Conservation (phyloP, 495 filamentous ascomycete genomes). For the Podospora tetraspora region DNA sequence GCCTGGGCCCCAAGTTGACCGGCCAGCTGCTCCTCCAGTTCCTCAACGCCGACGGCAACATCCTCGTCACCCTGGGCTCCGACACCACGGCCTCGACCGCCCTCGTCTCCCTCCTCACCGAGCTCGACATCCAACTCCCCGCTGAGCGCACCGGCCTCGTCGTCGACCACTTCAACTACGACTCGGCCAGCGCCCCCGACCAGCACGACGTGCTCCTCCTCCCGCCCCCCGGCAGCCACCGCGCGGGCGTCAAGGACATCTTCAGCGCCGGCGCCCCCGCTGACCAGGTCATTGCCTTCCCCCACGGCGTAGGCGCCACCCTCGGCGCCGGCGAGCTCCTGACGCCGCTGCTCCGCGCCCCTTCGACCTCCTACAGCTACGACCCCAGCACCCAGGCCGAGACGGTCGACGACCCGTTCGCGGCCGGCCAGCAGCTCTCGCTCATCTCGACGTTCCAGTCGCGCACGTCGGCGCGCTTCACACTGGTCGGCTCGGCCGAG, state of each 20-base stretch:
- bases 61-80: conserved; percentile 80
- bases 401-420: conserved; percentile 68
- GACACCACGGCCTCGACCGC: conserved; percentile 66
- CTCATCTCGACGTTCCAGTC: conserved; percentile 82
- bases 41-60: conserved; percentile 84
- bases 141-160: conserved; percentile 72
- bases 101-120: conserved; percentile 77
- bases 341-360: conserved; percentile 73
- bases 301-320: conserved; percentile 70
- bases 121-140: conserved; percentile 89
- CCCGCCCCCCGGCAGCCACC: conserved; percentile 54
- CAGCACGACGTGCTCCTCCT: conserved; percentile 86
- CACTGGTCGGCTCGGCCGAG: conserved; percentile 79
- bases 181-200: conserved; percentile 66
- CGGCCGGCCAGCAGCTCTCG: conserved; percentile 72
- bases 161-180: conserved; percentile 95
- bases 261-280: conserved; percentile 58
- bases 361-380: conserved; percentile 82
- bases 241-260: conserved; percentile 69
- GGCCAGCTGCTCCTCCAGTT: conserved; percentile 86
- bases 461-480: conserved; percentile 87
- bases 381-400: conserved; percentile 84
- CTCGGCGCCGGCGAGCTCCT: conserved; percentile 73
- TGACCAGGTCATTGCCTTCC: conserved; percentile 63
- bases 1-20: conserved; percentile 80